Evolutionary conservation across 1,139 yeast genomes (phyloP).

Genomic region (Saccharomycopsis hybrid): DNA sequence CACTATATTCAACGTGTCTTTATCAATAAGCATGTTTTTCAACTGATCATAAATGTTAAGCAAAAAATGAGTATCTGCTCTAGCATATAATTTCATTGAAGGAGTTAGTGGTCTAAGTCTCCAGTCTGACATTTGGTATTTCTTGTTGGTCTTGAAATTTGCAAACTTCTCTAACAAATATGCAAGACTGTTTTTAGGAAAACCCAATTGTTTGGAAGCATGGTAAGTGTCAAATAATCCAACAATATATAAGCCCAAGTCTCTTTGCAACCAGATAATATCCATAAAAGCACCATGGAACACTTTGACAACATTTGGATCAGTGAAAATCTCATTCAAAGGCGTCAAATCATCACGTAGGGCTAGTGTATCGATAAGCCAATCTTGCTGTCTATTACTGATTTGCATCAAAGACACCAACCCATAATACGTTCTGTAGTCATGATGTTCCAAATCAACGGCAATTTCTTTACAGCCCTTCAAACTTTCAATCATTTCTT

Average conservation of each 20-base stretch:
- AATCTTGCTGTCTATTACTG: conserved; percentile 73
- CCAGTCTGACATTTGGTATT: conserved; percentile 97
- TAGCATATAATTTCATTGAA: conserved; percentile 80
- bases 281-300: conserved; percentile 98
- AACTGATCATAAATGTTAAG: conserved; percentile 74
- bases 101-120: conserved; percentile 76
- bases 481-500: conserved; percentile 50
- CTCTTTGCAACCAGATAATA: conserved; percentile 94
- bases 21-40: conserved; percentile 53
- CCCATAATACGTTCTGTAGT: conserved; percentile 83
- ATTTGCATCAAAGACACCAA: conserved; percentile 92
- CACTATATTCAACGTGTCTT: conserved; percentile 52
- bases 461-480: conserved; percentile 60
- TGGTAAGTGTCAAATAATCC: conserved; percentile 88
- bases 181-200: conserved; percentile 81
- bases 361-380: conserved; percentile 72
- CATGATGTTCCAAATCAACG: conserved; percentile 97
- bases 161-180: conserved; percentile 77
- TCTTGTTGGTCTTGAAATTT: conserved; percentile 81
- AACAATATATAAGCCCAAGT: conserved; percentile 85
- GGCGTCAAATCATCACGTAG: conserved; percentile 65
- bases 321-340: conserved; percentile 69
- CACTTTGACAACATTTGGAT: conserved; percentile 77
- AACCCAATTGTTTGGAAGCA: conserved; percentile 73
- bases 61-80: conserved; percentile 92